Evolutionary conservation across 2,329 filamentous ascomycete species (phyloP), one percentile per base, ranked within the genome.

Genomic region (Cladosporium oxysporum): DNA sequence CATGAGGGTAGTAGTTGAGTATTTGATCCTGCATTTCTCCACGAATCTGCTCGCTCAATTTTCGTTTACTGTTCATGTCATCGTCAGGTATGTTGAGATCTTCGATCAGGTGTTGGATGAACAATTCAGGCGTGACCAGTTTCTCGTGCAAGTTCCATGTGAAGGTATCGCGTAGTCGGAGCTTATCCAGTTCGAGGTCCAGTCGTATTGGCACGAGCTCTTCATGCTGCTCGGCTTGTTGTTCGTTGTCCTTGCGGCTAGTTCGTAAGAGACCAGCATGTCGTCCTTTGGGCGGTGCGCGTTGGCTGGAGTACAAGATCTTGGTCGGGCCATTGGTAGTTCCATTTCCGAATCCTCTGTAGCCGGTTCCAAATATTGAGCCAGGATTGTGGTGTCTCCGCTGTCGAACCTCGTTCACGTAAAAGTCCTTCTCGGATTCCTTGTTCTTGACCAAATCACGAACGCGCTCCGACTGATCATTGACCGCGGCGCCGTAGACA

Each of bases 101-200:
- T 78, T 99, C 95, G 6, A 98, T 87, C 23, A 99, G 83, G 76
- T 95, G 93, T 66, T 92, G 88, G 1, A 93, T 91, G 77, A 98
- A 98, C 12, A 95, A 79, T 66, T 96, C 90, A 23, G 90, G 87
- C 26, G 87, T 85, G 3, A 96, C 87, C 14, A 95, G 85, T 66
- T 93, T 90, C 77, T 99, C 95, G 80, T 97, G 92, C 41, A 98
- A 84, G 78, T 99, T 99, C 93, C 94, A 99, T 3, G 95, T 98
- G 72, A 99, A 97, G 0, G 95, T 98, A 78, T 99, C 95, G 77
- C 95, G 91, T 67, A 99, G 84, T 79, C 95, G 95, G 72, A 98
- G 87, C 81, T 96, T 97, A 71, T 98, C 94, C 85, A 91, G 91
- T 74, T 99, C 95, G 59, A 98, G 91, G 73, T 99, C 95, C 64